Evolutionary conservation across 208 protist genomes (phyloP).

Genomic region (Acanthamoeba castellanii): DNA sequence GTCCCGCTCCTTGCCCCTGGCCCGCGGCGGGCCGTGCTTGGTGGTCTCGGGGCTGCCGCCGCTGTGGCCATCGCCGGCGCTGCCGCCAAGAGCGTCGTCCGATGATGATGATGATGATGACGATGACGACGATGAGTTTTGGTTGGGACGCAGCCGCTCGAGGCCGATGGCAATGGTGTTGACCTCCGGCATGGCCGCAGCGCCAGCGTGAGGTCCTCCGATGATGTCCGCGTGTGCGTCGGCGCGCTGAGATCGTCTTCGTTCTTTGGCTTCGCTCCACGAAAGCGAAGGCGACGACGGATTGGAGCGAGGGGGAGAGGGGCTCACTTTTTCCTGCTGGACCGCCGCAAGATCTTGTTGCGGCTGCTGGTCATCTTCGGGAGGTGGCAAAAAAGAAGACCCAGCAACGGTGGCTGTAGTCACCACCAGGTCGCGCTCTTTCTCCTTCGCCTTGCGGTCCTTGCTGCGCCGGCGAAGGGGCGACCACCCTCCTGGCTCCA

Average conservation of each 20-base stretch:
- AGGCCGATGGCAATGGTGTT: neutral
- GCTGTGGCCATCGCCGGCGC: neutral
- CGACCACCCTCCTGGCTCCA: neutral
- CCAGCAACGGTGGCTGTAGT: neutral
- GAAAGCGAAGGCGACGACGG: neutral
- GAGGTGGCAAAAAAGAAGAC: too few species aligned
- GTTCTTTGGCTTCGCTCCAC: constrained; percentile 23
- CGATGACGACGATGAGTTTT: too few species aligned
- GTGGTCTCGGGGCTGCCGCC: neutral
- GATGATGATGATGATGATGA: too few species aligned
- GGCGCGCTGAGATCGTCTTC: neutral
- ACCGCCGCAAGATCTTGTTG: too few species aligned
- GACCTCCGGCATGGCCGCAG: neutral
- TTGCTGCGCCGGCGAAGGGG: neutral
- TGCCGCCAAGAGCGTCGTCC: neutral
- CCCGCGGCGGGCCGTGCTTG: neutral
- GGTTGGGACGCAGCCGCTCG: neutral
- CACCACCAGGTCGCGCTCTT: neutral
- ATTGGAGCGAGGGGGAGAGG: neutral
- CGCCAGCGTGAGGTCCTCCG: neutral
- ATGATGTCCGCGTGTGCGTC: neutral
- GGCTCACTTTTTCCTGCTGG: neutral
- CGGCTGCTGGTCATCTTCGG: too few species aligned
- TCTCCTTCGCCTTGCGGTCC: constrained; percentile 12
- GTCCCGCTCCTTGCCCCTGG: neutral